Evolutionary conservation across 164 flowering plant species (phyloP), one percentile per base, ranked within the genome.

Genomic region (Tetrastigma voinierianum): DNA sequence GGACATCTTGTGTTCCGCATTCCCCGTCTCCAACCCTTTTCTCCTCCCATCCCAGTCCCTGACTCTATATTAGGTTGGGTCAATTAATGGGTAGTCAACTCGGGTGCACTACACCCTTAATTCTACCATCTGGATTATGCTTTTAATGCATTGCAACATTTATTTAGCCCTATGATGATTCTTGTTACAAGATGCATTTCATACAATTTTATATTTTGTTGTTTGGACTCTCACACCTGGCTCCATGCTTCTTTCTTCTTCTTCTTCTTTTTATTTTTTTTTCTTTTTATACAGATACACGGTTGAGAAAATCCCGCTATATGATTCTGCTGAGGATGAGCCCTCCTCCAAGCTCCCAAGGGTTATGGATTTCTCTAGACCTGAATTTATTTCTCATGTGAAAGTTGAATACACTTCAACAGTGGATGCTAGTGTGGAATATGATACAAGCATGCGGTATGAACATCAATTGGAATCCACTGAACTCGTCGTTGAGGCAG

Each of bases 301-400:
- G 0, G 92, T 95, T 51, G 97, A 95, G 68, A 83, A 90, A 54
- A 74, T 95, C 66, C 98, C 98, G 43, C 79, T 92, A 9, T 92
- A 95, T 72, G 97, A 95, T 80, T 89, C 97, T 60, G 97, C 90
- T 17, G 98, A 95, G 76, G 97, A 92, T 77, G 97, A 84, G 69
- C 91, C 87, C 65, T 70, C 76, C 15, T 52, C 73, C 12, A 78
- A 82, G 76, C 71, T 79, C 62, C 67, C 67, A 21, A 77, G 72
- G 48, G 51, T 46, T 51, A 51, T 40, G 24, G 72, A 80, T 9
- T 52, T 73, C 43, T 62, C 65, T 8, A 66, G 77, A 57, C 52
- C 57, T 54, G 82, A 67, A 25, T 57, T 46, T 19, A 55, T 32
- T 48, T 24, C 43, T 23, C 54, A 65, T 57, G 67, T 45, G 21